Base-by-base conservation (phyloP, 345 rosid genomes). In the Ailanthus altissimus region DNA sequence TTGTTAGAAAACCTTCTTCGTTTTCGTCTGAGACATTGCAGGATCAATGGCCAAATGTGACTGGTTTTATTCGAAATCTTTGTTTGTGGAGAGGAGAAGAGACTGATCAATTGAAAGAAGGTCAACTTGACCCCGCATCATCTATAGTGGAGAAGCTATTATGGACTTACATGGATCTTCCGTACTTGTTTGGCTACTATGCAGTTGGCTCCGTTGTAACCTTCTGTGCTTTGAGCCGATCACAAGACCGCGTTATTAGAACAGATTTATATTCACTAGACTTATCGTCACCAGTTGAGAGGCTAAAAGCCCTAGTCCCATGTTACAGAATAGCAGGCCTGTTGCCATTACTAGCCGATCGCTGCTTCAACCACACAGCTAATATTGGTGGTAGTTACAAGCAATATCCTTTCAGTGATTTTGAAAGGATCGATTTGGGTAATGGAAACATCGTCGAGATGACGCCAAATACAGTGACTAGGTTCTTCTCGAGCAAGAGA, bases 11-110 rank as follows among this genome's bases (percentile, higher is more conserved):
- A 81, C 84, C 90, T 0, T 83, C 88, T 6, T 67, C 82, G 0
- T 28, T 71, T 2, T 67, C 80, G 0, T 70, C 77, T 0, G 85
- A 81, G 65, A 69, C 84, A 26, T 50, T 91, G 74, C 97, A 89
- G 71, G 94, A 93, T 83, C 92, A 87, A 64, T 96, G 99, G 99
- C 98, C 99, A 3, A 93, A 93, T 70, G 89, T 93, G 65, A 84
- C 91, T 1, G 99, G 99, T 38, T 96, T 88, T 70, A 79, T 93
- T 0, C 83, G 89, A 70, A 88, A 87, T 70, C 91, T 87, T 38
- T 93, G 97, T 65, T 75, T 96, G 71, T 96, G 99, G 99, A 92
- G 99, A 81, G 99, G 99, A 38, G 99, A 93, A 80, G 99, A 96
- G 76, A 69, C 84, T 10, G 93, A 91, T 43, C 89, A 77, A 72